phyloP scores from a whole-genome alignment of 495 filamentous ascomycete genomes.

The Hyaloscypha bicolor region DNA sequence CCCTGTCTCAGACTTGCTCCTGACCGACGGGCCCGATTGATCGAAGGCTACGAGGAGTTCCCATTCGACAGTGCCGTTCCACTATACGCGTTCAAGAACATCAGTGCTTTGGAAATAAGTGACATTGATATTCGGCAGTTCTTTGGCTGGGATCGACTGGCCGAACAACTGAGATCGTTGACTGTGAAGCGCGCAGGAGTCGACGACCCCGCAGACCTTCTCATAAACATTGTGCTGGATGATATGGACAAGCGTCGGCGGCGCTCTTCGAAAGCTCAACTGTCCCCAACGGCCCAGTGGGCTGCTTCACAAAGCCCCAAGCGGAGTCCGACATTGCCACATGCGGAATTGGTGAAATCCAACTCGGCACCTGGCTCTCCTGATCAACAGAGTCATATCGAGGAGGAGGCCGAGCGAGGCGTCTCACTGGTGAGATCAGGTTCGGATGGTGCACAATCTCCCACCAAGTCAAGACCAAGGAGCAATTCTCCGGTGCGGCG shows the following conservation, averaged over 20 bases:
- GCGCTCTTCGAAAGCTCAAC: conserved; percentile 81
- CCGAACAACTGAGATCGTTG: conserved; percentile 87
- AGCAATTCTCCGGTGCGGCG: conserved; percentile 83
- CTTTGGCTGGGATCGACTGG: conserved; percentile 92
- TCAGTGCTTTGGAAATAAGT: conserved; percentile 88
- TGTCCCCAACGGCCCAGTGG: conserved; percentile 72
- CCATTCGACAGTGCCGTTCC: conserved; percentile 98
- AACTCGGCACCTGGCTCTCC: conserved; percentile 69
- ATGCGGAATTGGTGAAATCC: conserved; percentile 57
- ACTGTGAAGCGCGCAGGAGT: conserved; percentile 85
- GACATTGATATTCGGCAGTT: conserved; percentile 96
- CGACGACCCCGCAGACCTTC: conserved; percentile 86
- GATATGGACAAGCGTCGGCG: conserved; percentile 91
- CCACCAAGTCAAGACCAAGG: conserved; percentile 53
- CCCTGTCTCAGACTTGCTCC: conserved; percentile 86
- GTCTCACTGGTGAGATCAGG: conserved; percentile 28
- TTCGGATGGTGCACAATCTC: conserved; percentile 31
- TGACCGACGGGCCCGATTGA: conserved; percentile 84
- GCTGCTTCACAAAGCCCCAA: conserved; percentile 60
- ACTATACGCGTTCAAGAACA: conserved; percentile 91
- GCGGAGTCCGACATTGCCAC: conserved; percentile 55
- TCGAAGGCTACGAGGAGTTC: conserved; percentile 94
- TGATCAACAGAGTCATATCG: conserved; percentile 40
- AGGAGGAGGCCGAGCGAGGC: conserved; percentile 22
- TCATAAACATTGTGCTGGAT: conserved; percentile 91